These are phyloP conservation scores for Rosa multiflora DNA, from an alignment of 306 rosid genomes.

Conservation along the genomic window DNA sequence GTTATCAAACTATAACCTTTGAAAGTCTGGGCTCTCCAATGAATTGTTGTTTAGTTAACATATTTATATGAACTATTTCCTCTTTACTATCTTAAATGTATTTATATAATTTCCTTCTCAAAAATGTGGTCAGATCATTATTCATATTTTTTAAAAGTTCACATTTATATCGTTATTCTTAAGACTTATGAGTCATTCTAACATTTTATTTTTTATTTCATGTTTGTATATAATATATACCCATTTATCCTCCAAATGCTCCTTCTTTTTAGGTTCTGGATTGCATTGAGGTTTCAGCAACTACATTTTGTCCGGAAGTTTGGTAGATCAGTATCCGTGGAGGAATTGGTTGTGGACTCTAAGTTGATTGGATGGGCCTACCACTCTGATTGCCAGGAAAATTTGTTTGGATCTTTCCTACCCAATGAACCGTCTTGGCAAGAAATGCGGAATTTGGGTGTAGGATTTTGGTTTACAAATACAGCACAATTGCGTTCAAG, in stretches of 20 bases:
- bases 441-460: constrained; percentile 88
- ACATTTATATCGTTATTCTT: not conserved
- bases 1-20: not conserved
- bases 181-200: not conserved
- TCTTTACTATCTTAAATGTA: not conserved
- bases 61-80: not conserved
- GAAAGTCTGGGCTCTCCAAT: not conserved
- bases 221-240: constrained; percentile 14
- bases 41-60: not conserved
- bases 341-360: constrained; percentile 66
- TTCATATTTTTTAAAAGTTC: not conserved
- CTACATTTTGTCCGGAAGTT: constrained; percentile 49
- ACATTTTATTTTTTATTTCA: not conserved
- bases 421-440: constrained; percentile 87
- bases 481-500: constrained; percentile 72
- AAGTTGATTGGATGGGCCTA: constrained; percentile 87
- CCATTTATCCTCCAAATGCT: constrained; percentile 3
- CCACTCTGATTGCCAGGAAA: constrained; percentile 85
- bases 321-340: constrained; percentile 57
- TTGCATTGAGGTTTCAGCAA: constrained; percentile 76
- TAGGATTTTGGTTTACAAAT: constrained; percentile 88
- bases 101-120: too few relatives aligned
- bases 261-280: constrained; percentile 72
- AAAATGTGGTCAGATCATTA: not conserved
- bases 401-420: constrained; percentile 65